A percentile compares a stretch with the other conserved stretches of the same genome.
These are phyloP conservation scores for Pythium chondricola DNA, from an alignment of 352 stramenopile genomes.

Conservation along the genomic window DNA sequence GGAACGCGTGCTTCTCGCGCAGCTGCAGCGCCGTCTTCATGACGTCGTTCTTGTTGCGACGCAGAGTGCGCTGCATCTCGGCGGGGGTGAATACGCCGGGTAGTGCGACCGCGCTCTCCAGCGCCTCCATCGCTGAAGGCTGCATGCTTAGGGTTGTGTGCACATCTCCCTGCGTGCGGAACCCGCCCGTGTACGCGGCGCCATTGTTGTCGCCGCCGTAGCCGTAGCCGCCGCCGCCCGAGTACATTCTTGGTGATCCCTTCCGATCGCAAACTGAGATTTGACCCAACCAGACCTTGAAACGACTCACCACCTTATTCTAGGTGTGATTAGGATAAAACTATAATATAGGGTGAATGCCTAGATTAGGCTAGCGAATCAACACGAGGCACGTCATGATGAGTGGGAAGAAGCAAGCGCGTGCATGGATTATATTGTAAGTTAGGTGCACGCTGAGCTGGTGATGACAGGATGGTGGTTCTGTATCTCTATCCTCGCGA, in stretches of 20 bases:
- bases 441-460: no score
- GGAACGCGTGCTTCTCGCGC: constrained; percentile 56
- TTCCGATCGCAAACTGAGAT: background rate
- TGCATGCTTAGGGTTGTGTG: constrained; percentile 20
- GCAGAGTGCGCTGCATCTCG: constrained; percentile 55
- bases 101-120: constrained; percentile 62
- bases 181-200: constrained; percentile 19
- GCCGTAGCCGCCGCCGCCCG: constrained; percentile 2
- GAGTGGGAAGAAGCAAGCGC: background rate
- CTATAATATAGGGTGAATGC: background rate
- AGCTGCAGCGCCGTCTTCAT: constrained; percentile 67
- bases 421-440: background rate
- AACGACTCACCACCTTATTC: constrained; percentile 11
- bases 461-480: background rate
- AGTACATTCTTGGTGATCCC: background rate
- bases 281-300: background rate
- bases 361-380: background rate
- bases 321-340: background rate
- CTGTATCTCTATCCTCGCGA: background rate
- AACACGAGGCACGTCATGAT: background rate
- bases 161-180: constrained; percentile 30
- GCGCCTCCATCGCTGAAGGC: constrained; percentile 50
- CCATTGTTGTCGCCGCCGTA: constrained; percentile 1
- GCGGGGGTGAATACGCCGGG: constrained; percentile 42
- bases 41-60: constrained; percentile 56